phyloP scores from a whole-genome alignment of 2,329 filamentous ascomycete genomes.

The Colletotrichum euphorbiae region DNA sequence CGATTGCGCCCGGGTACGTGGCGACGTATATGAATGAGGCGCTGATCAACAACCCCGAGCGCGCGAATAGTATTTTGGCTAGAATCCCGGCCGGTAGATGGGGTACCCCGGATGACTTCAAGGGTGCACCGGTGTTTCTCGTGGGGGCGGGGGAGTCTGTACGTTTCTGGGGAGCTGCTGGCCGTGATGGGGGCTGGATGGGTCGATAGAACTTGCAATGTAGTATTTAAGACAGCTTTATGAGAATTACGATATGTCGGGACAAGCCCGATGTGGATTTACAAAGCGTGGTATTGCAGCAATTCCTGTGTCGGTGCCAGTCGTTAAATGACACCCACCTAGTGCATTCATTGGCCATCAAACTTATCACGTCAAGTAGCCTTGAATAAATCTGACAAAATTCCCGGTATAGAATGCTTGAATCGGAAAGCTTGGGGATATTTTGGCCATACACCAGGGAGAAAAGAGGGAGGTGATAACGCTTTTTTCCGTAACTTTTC shows the following conservation, averaged over 20 bases:
- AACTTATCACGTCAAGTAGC: too few relatives aligned
- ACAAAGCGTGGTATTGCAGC: slow-evolving; percentile 12
- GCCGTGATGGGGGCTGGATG: slow-evolving; percentile 94
- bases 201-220: slow-evolving; percentile 67
- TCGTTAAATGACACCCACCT: too few relatives aligned
- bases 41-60: slow-evolving; percentile 75
- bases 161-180: slow-evolving; percentile 84
- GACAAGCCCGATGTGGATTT: neutral
- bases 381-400: too few relatives aligned
- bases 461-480: too few relatives aligned
- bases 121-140: slow-evolving; percentile 82
- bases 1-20: slow-evolving; percentile 89
- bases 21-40: slow-evolving; percentile 95
- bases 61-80: slow-evolving; percentile 78
- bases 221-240: neutral
- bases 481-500: too few relatives aligned
- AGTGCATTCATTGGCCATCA: too few relatives aligned
- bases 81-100: slow-evolving; percentile 87
- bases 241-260: neutral
- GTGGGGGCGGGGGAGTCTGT: slow-evolving; percentile 78
- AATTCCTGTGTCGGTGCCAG: too few relatives aligned
- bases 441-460: too few relatives aligned
- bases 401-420: too few relatives aligned
- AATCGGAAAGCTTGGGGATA: too few relatives aligned
- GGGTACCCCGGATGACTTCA: slow-evolving; percentile 88